Evolutionary conservation across 768 basidiomycete genomes (phyloP), one percentile per base, ranked within the genome.

Genomic region (Mycena metata): DNA sequence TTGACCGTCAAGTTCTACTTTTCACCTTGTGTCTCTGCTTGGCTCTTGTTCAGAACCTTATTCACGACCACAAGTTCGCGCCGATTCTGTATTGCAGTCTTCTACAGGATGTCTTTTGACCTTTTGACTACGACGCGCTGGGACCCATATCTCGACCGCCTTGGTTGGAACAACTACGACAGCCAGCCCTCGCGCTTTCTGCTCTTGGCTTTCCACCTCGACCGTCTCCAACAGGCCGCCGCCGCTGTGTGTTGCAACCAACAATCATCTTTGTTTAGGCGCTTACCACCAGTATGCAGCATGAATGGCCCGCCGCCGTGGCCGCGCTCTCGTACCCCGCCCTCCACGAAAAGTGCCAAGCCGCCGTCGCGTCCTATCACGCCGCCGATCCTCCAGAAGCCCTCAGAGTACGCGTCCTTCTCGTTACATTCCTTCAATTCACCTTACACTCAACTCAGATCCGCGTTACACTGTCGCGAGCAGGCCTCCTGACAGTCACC

Each of bases 121-220:
- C 77, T 88, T 9, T 74, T 92, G 11, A 85, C 89, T 2, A 84
- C 91, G 0, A 86, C 87, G 0, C 83, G 90, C 64, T 91, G 84
- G 72, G 93, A 94, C 74, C 80, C 79, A 1, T 77, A 73, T 35
- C 80, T 93, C 10, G 72, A 79, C 12, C 62, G 74, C 1, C 76
- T 84, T 12, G 35, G 67, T 15, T 93, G 90, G 91, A 94, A 93
- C 69, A 84, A 85, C 39, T 84, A 84, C 36, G 68, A 80, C 19
- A 84, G 83, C n/a, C 78, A 79, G 0, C 86, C 88, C 1, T 89
- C 87, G 0, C 83, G 86, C 0, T 91, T 89, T 70, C 78, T 94
- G n/a, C 78, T 94, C 0, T 84, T 93, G 13, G 78, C 75, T 0
- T 84, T 85, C 72, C 92, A 94, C 69, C 76, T 84, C 60, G 86